phyloP scores from a whole-genome alignment of 345 rosid genomes.

The Raphanus raphanistrum region DNA sequence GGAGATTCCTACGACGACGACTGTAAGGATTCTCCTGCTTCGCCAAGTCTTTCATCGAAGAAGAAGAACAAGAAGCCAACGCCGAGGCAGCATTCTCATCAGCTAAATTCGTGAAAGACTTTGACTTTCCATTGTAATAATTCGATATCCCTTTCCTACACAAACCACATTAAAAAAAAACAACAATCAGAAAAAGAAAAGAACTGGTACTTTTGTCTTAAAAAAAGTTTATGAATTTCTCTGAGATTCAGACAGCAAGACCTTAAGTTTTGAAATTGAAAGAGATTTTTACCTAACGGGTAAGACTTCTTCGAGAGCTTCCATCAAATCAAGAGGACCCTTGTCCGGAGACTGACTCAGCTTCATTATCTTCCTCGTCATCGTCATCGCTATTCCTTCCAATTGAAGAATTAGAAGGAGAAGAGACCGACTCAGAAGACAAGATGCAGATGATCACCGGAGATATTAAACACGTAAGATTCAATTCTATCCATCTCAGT shows the following conservation, averaged over 20 bases:
- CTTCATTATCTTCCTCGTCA: conserved; percentile 50
- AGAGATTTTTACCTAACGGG: conserved; percentile 51
- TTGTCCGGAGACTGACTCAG: conserved; percentile 53
- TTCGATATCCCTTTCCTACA: conserved; percentile 82
- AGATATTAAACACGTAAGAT: conserved; percentile 29
- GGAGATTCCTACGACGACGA: conserved; percentile 54
- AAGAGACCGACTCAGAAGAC: conserved; percentile 27
- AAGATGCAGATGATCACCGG: conserved; percentile 19
- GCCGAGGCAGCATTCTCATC: conserved; percentile 52
- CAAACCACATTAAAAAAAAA: conserved; percentile 6
- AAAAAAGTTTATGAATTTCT: background rate
- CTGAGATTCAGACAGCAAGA: background rate
- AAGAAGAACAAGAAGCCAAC: conserved; percentile 40
- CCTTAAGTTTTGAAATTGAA: background rate
- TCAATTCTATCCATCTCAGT: conserved; percentile 38
- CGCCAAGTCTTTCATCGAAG: conserved; percentile 57
- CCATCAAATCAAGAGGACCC: conserved; percentile 54
- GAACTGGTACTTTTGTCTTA: background rate
- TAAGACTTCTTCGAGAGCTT: conserved; percentile 61
- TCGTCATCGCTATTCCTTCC: conserved; percentile 58
- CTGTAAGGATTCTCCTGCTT: conserved; percentile 74
- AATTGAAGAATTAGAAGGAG: conserved; percentile 49
- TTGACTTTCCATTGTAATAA: conserved; percentile 81
- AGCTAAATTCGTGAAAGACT: conserved; percentile 63
- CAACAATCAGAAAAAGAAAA: background rate